These are phyloP conservation scores for Huntiella bhutanensis DNA, from an alignment of 2,329 filamentous ascomycete species.

Conservation along the genomic window DNA sequence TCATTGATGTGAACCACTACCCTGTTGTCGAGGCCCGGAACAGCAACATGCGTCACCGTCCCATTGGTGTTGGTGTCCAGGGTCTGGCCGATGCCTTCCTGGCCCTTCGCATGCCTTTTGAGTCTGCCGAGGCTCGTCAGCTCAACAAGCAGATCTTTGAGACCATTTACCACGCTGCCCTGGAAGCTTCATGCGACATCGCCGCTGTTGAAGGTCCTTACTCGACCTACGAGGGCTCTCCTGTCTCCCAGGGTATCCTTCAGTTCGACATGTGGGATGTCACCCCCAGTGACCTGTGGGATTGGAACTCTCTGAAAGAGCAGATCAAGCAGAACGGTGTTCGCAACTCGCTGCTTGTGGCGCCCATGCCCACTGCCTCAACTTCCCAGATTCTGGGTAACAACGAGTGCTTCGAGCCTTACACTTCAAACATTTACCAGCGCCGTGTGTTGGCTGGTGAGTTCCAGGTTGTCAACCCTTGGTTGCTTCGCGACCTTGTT, in stretches of 20 bases:
- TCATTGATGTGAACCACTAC: slow-evolving; percentile 97
- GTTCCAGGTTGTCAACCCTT: slow-evolving; percentile 98
- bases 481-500: slow-evolving; percentile 93
- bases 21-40: slow-evolving; percentile 84
- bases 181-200: slow-evolving; percentile 75
- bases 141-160: slow-evolving; percentile 98
- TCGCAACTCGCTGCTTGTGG: slow-evolving; percentile 85
- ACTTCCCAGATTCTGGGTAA: slow-evolving; percentile 97
- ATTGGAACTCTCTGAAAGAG: slow-evolving; percentile 77
- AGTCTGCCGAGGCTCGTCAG: slow-evolving; percentile 81
- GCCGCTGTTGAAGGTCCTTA: slow-evolving; percentile 73
- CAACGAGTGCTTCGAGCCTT: slow-evolving; percentile 99
- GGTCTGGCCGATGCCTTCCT: slow-evolving; percentile 97
- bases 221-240: slow-evolving; percentile 78
- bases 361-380: slow-evolving; percentile 93
- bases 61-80: slow-evolving; percentile 90
- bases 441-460: slow-evolving; percentile 93
- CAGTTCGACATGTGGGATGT: slow-evolving; percentile 99
- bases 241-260: slow-evolving; percentile 83
- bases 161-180: slow-evolving; percentile 92
- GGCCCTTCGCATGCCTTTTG: slow-evolving; percentile 87
- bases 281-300: slow-evolving; percentile 85
- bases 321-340: slow-evolving; percentile 85
- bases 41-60: slow-evolving; percentile 94
- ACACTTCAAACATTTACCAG: slow-evolving; percentile 99